Evolutionary conservation across 2,329 filamentous ascomycete genomes (phyloP), one percentile per base, ranked within the genome.

Genomic region (Pyrenophora teres): DNA sequence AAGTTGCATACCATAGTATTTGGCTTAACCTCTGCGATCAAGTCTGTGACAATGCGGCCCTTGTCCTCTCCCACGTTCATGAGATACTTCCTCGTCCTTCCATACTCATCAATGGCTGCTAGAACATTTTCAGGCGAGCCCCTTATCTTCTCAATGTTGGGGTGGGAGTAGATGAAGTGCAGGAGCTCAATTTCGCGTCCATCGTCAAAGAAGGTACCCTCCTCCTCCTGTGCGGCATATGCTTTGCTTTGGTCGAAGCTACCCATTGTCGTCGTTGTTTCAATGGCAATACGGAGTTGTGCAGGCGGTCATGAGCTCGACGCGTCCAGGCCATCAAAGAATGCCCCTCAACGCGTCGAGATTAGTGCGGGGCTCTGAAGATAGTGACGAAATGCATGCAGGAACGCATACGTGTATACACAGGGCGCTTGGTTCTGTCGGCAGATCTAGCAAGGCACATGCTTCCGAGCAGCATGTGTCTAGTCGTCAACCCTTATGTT

Each of bases 61-160:
- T 94, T 94, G 65, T 85, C 80, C 60, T 86, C 81, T 35, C 90
- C 89, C 2, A 94, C 84, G 59, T 92, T 93, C 87, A 93, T 93
- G 44, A 93, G 81, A 57, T 87, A 89, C 68, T 87, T 88, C 55
- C 83, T 80, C 2, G 81, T 85, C 37, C 82, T 75, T 10, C 77
- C 83, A 70, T 81, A 93, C 45, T 88, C 83, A 64, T 93, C 88
- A 69, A 93, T 91, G 23, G 83, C 83, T 21, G 80, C 77, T 0
- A 92, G 77, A 1, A 93, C 82, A 49, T 80, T 81, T 13, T 80
- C 67, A 0, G 89, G 88, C 16, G 83, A 85, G 16, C 83, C 84
- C 43, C 86, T 80, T 48, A 92, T 80, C 44, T 84, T 76, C 2
- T 87, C 81, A 23, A 89, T 72, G 53, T 87, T 78, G 1, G 83